Conservation (phyloP, 164 flowering plant genomes). For the Santalum album region DNA sequence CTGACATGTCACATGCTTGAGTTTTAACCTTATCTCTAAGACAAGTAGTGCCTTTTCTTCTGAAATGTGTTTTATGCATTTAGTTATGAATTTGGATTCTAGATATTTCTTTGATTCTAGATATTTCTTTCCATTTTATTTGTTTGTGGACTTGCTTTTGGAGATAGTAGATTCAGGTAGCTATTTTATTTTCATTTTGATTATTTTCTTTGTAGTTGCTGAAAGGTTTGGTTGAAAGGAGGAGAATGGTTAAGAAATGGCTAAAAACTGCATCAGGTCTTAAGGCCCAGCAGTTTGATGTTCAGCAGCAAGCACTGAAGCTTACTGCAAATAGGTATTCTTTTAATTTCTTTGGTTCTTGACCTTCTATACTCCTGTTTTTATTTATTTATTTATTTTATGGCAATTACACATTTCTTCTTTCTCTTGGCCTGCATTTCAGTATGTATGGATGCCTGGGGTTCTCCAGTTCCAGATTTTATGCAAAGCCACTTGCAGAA, state of each 20-base stretch:
- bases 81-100: too few species aligned
- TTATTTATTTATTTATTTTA: too few species aligned
- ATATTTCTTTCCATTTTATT: background rate
- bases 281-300: slow-evolving; percentile 75
- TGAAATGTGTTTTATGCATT: too few species aligned
- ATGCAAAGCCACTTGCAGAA: slow-evolving; percentile 98
- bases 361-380: background rate
- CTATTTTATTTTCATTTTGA: background rate
- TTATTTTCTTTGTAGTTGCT: slow-evolving; percentile 45
- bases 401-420: too few species aligned
- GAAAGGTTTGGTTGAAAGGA: slow-evolving; percentile 69
- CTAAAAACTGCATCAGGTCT: slow-evolving; percentile 68
- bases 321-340: slow-evolving; percentile 93
- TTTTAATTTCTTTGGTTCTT: background rate
- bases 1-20: too few species aligned
- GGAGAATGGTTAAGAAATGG: slow-evolving; percentile 68
- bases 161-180: background rate
- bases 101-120: too few species aligned
- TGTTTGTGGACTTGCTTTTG: background rate
- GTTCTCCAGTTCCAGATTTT: slow-evolving; percentile 95
- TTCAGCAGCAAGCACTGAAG: slow-evolving; percentile 97
- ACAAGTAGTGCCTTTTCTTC: too few species aligned
- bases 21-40: too few species aligned
- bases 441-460: slow-evolving; percentile 99
- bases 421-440: slow-evolving; percentile 16